Evolutionary conservation across 2,329 filamentous ascomycete genomes (phyloP), one percentile per base, ranked within the genome.

Genomic region (Nemania diffusa): DNA sequence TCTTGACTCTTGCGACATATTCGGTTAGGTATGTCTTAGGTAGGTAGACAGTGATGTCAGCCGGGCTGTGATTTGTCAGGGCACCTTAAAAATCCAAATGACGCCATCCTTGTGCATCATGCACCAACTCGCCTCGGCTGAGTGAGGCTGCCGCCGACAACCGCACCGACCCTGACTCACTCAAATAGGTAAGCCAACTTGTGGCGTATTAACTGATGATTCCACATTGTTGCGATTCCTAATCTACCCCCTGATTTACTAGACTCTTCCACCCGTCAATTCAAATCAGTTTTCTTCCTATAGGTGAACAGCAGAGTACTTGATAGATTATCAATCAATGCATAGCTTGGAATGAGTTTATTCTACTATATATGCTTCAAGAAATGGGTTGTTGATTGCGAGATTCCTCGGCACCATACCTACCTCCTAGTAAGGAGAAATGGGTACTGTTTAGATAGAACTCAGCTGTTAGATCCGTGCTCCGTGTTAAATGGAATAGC

Each of bases 41-140:
- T 6, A 27, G 22, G 15, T 55, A 15, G 20, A 62, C 37, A 58
- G 68, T 63, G 62, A 68, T 68, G 65, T 69, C 65, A 70, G 56
- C 55, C n/a, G 57, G 37, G 34, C 62, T 68, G 53, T 70, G 69
- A 71, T 71, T 71, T 71, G 69, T 71, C 69, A 71, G 69, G 52
- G 34, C 29, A 11, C 42, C 46, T 51, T 57, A 13, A 48, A 59
- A 46, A 46, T 40, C 52, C 34, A 55, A 40, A 71, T 71, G 68
- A 70, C 69, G 69, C 69, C 46, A 71, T 71, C 27, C 26, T 44
- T 50, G 65, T 71, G 65, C 68, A 65, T 64, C 13, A 63, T 65
- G 67, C 58, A 64, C 37, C 58, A 59, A 55, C 46, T 57, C 46
- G 37, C 61, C 61, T 67, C 50, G 67, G 57, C 60, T 60, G 59